Conservation (phyloP, 2,329 filamentous ascomycete genomes). For the Xylariaceae sp. region DNA sequence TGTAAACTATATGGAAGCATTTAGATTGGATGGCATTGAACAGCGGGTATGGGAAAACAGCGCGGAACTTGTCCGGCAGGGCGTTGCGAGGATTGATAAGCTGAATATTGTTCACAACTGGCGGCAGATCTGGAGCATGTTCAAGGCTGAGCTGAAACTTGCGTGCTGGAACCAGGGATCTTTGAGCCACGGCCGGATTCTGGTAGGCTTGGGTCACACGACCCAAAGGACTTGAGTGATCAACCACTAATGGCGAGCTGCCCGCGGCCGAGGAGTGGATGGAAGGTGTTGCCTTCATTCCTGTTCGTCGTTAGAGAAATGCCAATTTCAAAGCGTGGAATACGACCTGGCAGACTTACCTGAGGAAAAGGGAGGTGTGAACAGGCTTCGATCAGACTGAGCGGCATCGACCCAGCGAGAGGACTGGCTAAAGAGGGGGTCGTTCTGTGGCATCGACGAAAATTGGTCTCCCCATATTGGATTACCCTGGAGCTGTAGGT, state of each 20-base stretch:
- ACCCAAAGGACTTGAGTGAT: conserved; percentile 28
- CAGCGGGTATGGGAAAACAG: conserved; percentile 66
- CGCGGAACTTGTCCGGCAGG: conserved; percentile 65
- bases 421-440: conserved; percentile 13
- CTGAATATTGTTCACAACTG: conserved; percentile 37
- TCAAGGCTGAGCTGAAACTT: conserved; percentile 22
- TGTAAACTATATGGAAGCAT: conserved; percentile 65
- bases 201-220: conserved; percentile 21
- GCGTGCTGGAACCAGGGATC: conserved; percentile 18
- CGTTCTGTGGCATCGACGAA: not conserved
- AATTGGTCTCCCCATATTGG: not conserved
- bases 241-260: conserved; percentile 24
- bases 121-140: conserved; percentile 29
- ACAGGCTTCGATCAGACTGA: too few species aligned
- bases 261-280: conserved; percentile 16
- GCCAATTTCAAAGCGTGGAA: conserved; percentile 12
- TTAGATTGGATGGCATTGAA: conserved; percentile 85
- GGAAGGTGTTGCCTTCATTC: conserved; percentile 15
- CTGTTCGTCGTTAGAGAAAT: too few species aligned
- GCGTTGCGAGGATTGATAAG: conserved; percentile 43
- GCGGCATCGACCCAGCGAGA: conserved; percentile 12
- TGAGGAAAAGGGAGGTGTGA: conserved; percentile 19
- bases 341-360: conserved; percentile 15
- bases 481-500: too few species aligned
- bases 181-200: conserved; percentile 9